Conservation (phyloP, 148 eudicot species). For the Rhododendron williamsianum region DNA sequence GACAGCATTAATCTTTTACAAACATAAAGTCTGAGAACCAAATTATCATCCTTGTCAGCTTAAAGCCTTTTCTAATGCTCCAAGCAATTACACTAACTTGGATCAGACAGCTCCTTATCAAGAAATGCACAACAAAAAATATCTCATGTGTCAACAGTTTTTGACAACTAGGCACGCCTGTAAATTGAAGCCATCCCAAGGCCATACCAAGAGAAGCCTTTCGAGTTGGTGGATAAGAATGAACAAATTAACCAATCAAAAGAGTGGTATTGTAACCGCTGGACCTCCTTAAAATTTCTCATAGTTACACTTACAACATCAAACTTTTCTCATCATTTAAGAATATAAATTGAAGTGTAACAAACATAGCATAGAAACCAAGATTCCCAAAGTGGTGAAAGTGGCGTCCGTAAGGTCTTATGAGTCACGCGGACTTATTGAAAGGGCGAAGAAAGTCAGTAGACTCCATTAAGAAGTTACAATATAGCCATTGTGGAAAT, state of each 20-base stretch:
- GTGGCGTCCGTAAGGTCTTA: background rate
- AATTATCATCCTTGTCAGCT: background rate
- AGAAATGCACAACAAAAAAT: background rate
- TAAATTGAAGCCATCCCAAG: background rate
- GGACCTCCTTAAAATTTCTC: background rate
- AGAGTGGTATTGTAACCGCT: background rate
- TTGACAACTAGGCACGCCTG: background rate
- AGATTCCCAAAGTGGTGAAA: background rate
- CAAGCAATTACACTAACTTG: background rate
- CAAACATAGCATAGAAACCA: background rate
- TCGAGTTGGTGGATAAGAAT: background rate
- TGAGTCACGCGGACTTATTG: background rate
- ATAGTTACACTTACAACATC: background rate
- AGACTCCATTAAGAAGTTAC: background rate
- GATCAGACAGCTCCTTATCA: background rate
- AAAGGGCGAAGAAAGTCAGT: background rate
- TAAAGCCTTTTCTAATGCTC: background rate
- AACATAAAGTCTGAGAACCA: background rate
- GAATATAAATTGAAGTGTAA: background rate
- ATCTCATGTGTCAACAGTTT: background rate
- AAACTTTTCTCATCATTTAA: background rate
- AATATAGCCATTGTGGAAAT: background rate
- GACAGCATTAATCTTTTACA: background rate
- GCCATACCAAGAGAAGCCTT: background rate
- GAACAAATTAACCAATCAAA: background rate